Base-by-base conservation (phyloP, 1,284 basidiomycete species). In the Ceratobasidium sp. region DNA sequence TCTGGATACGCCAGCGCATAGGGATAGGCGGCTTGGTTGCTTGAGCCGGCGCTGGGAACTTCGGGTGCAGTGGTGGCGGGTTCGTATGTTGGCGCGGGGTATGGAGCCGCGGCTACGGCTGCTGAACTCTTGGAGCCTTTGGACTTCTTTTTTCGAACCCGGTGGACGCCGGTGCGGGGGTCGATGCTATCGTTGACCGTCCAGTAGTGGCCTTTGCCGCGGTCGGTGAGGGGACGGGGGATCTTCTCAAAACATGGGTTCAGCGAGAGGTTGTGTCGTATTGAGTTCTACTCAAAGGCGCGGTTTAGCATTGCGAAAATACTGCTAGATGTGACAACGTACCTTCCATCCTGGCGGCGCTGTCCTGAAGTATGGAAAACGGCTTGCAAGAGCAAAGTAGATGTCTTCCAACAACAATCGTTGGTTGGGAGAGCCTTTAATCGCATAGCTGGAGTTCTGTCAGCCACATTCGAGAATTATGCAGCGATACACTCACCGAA, bases 221-320 rank as follows among this genome's bases (percentile, higher is more conserved):
- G 89, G 78, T 96, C 94, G 21, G 94, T 94, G 70, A 95, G 85
- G 16, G 95, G 94, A 21, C 94, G 89, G 1, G 94, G 89, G 16
- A 96, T 92, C 81, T 96, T 96, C 80, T 95, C 91, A 80, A 96
- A 96, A 78, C 94, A 96, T 76, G 95, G 94, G 80, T 97, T 97
- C 75, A 97, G 86, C 11, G 94, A 96, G 26, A 98, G 86, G 78
- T 96, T 97, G 83, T 97, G 95, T 61, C 95, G 91, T 77, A 98
- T 95, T 49, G 95, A 97, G 81, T 96, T 97, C 91, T 97, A 78
- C 26, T 74, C 66, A 71, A 69, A 81, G 64, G 73, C 75, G 67
- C 74, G 59, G 73, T 52, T n/a, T 49, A 47, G 44, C 32, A 44
- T 46, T 46, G 44, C 9, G 41, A 50, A 30, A 41, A 61, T 54